Conservation (phyloP, 148 eudicot species). For the Oxyria digyna region DNA sequence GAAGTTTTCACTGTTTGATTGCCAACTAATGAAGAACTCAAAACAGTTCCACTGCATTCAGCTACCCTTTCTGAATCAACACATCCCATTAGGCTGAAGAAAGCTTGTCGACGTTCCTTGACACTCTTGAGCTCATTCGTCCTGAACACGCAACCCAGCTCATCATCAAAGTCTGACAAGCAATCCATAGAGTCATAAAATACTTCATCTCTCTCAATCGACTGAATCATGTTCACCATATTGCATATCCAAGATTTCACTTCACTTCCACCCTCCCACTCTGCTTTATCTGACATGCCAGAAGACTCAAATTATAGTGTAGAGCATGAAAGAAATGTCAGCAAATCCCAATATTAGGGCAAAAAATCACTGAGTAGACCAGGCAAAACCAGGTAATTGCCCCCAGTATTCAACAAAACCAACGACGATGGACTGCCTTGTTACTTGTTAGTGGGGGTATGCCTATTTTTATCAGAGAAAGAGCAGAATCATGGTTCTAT, state of each 20-base stretch:
- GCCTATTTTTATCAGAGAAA: not conserved
- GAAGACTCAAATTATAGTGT: not conserved
- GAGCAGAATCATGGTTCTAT: not conserved
- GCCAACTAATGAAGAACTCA: not conserved
- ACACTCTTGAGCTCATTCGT: conserved; percentile 44
- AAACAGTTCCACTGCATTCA: not conserved
- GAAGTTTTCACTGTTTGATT: conserved; percentile 14
- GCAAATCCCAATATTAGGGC: conserved; percentile 1
- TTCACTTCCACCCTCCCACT: not conserved
- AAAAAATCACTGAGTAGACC: not conserved
- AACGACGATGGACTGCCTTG: not conserved
- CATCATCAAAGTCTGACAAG: conserved; percentile 15
- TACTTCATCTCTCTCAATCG: not conserved
- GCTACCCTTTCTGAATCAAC: conserved; percentile 9
- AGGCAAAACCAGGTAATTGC: not conserved
- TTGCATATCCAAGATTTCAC: not conserved
- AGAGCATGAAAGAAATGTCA: not conserved
- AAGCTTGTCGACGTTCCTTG: conserved; percentile 39
- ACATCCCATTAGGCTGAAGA: conserved; percentile 44
- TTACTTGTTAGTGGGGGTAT: not conserved
- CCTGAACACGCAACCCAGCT: conserved; percentile 42
- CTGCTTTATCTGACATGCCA: not conserved
- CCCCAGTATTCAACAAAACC: conserved; percentile 1
- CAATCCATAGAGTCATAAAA: conserved; percentile 38
- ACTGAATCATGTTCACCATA: not conserved